Conservation (phyloP, 768 basidiomycete species). For the Auricularia sp. region DNA sequence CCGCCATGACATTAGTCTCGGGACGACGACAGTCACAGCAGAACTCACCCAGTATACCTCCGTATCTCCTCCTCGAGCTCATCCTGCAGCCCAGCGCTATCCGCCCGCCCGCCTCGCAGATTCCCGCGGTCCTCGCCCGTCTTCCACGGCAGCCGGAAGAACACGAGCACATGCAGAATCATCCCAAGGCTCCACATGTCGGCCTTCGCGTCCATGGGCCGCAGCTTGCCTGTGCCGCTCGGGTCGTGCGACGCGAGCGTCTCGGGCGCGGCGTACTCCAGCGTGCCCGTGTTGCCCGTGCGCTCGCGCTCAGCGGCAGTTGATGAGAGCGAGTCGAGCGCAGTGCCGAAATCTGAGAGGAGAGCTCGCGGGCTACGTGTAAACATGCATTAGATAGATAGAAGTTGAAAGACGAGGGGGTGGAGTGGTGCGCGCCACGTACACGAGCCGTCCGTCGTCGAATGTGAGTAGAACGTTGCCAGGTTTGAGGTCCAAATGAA, state of each 20-base stretch:
- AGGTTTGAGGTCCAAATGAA: slow-evolving; percentile 91
- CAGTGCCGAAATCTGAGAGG: slow-evolving; percentile 93
- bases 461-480: slow-evolving; percentile 88
- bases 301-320: slow-evolving; percentile 44
- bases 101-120: slow-evolving; percentile 43
- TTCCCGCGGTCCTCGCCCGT: background rate
- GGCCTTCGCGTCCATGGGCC: slow-evolving; percentile 75
- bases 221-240: slow-evolving; percentile 9
- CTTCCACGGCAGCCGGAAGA: slow-evolving; percentile 43
- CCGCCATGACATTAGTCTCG: slow-evolving; percentile 3
- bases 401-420: slow-evolving; percentile 4
- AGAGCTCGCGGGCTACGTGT: slow-evolving; percentile 72
- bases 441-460: slow-evolving; percentile 81
- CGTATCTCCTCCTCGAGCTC: slow-evolving; percentile 63
- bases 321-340: slow-evolving; percentile 67
- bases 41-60: slow-evolving; percentile 55
- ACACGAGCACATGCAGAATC: slow-evolving; percentile 88
- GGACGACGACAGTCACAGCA: background rate
- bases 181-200: slow-evolving; percentile 98
- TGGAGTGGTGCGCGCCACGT: slow-evolving; percentile 13
- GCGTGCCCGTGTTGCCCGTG: slow-evolving; percentile 90
- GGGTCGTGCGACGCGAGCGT: slow-evolving; percentile 48
- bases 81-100: slow-evolving; percentile 55
- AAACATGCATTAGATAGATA: background rate
- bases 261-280: slow-evolving; percentile 87